phyloP scores from a whole-genome alignment of 257 asterid species.

The Penstemon barbatus region DNA sequence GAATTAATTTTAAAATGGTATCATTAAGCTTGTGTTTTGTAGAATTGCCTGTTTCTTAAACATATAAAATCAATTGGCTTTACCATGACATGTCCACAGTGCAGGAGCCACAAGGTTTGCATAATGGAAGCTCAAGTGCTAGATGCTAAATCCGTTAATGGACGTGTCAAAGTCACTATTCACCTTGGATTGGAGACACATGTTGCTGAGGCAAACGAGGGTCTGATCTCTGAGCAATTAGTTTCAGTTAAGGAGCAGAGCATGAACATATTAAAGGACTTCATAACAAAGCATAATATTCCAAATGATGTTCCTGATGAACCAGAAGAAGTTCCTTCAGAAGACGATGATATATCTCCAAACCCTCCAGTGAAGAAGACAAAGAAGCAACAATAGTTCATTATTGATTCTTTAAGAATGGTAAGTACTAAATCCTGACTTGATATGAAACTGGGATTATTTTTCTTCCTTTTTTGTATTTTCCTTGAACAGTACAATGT shows the following conservation, averaged over 20 bases:
- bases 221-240: slow-evolving; percentile 74
- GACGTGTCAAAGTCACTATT: slow-evolving; percentile 63
- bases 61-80: neutral
- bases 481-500: too few relatives aligned
- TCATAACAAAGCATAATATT: slow-evolving; percentile 73
- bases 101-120: slow-evolving; percentile 24
- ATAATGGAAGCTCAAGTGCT: slow-evolving; percentile 46
- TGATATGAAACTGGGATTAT: too few relatives aligned
- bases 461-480: too few relatives aligned
- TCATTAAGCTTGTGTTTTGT: too few relatives aligned
- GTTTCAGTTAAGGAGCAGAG: slow-evolving; percentile 73
- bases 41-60: too few relatives aligned
- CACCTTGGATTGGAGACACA: slow-evolving; percentile 78
- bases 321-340: slow-evolving; percentile 73
- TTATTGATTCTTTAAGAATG: too few relatives aligned
- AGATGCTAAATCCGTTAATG: slow-evolving; percentile 21
- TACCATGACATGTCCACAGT: slow-evolving; percentile 11
- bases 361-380: slow-evolving; percentile 69
- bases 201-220: slow-evolving; percentile 50
- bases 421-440: too few relatives aligned
- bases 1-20: too few relatives aligned
- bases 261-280: slow-evolving; percentile 81
- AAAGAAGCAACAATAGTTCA: slow-evolving; percentile 56
- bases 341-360: slow-evolving; percentile 48
- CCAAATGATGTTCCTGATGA: slow-evolving; percentile 90